Base-by-base conservation (phyloP, 2,329 filamentous ascomycete species). In the Cadophora sp. region DNA sequence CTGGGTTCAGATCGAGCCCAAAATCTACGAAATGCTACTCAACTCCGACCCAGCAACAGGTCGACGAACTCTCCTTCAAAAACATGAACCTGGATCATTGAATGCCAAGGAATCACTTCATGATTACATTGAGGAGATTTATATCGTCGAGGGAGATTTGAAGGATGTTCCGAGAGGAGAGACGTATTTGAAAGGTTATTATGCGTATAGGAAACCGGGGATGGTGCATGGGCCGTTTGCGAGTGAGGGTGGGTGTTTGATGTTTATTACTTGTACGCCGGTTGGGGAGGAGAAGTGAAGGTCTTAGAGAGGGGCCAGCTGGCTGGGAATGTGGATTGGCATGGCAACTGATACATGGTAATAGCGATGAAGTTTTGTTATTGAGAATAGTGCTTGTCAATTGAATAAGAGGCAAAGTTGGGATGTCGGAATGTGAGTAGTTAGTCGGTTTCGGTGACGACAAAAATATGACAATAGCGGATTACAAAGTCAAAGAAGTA, bases 181-280 rank as follows among this genome's bases (percentile, higher is more conserved):
- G n/a, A 51, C n/a, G 12, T 67, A 58, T 31, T 4, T 19, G 53
- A 63, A 62, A 26, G 65, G 65, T 11, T 59, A 24, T 31, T 67
- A 67, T 63, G 65, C 59, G 24, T 67, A 67, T 63, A 14, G 65
- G 27, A 63, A 67, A 1, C 60, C 65, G 22, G 65, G 51, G n/a
- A 67, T 67, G 65, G 58, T 46, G 4, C 60, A 63, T 63, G 65
- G 65, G 19, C 65, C 60, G 2, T 67, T 67, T 24, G 60, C 40
- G 19, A 58, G 50, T 29, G 51, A 59, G 27, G 34, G 8, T 4
- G 65, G 59, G 0, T 67, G 65, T 40, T 50, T 67, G 48, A 67
- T 67, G 59, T 67, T 67, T 37, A 63, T 67, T 74, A 76, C 67
- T 72, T 69, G 48, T 60, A 63, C 70, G 70, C 76, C 72, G 71